Conservation (phyloP, 306 rosid species). For the Fragaria iinumae region DNA sequence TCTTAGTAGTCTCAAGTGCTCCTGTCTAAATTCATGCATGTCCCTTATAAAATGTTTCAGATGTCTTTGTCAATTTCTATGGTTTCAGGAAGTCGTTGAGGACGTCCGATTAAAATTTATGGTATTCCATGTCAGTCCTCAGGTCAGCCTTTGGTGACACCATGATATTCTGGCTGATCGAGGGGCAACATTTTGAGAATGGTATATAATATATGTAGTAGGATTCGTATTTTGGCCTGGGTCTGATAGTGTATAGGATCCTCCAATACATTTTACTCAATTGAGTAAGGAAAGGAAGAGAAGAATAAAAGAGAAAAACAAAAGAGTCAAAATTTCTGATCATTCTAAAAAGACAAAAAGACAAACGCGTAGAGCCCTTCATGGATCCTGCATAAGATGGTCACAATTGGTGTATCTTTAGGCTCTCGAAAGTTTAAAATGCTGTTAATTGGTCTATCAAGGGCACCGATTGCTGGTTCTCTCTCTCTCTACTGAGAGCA, state of each 20-base stretch:
- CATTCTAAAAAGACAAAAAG: neutral
- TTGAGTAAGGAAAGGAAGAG: neutral
- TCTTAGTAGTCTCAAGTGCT: constrained; percentile 16
- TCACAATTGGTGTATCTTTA: neutral
- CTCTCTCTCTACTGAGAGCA: neutral
- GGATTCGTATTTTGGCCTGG: neutral
- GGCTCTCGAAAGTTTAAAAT: neutral
- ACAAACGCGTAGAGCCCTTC: neutral
- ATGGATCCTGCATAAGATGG: neutral
- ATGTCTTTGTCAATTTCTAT: neutral
- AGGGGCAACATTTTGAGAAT: constrained; percentile 17
- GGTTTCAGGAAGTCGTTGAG: constrained; percentile 14
- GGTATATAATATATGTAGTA: neutral
- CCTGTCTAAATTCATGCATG: constrained; percentile 13
- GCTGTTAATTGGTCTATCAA: neutral
- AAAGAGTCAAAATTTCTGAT: neutral
- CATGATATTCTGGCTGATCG: constrained; percentile 23
- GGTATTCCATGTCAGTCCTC: constrained; percentile 14
- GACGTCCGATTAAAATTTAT: constrained; percentile 16
- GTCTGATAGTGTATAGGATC: constrained; percentile 1
- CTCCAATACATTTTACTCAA: neutral
- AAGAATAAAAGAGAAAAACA: neutral
- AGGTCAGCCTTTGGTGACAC: constrained; percentile 24
- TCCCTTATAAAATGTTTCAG: constrained; percentile 1
- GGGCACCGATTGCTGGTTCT: neutral